Evolutionary conservation across 371 early-diverging fungal species (phyloP).

Genomic region (Apophysomyces ossiformis): DNA sequence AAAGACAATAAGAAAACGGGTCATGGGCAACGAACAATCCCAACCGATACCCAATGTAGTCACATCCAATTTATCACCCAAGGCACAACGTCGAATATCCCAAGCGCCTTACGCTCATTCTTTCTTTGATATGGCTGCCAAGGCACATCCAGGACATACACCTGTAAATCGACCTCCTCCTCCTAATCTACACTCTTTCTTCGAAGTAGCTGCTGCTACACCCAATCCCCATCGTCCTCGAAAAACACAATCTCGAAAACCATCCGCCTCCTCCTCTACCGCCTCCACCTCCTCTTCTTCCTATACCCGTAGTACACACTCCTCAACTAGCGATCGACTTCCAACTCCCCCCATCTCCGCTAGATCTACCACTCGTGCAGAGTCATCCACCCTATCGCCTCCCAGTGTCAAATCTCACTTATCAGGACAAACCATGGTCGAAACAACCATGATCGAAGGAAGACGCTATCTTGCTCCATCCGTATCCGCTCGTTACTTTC

Average conservation of each 20-base stretch:
- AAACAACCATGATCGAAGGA: constrained; percentile 17
- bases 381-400: background rate
- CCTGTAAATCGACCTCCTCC: constrained; percentile 10
- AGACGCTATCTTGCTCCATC: constrained; percentile 21
- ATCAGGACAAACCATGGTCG: background rate
- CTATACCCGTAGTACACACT: constrained; percentile 13
- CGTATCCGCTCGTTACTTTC: constrained; percentile 11
- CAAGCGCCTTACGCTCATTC: constrained; percentile 20
- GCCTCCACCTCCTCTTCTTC: background rate
- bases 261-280: constrained; percentile 1
- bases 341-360: constrained; percentile 13
- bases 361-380: background rate
- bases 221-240: constrained; percentile 7
- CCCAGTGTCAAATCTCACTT: constrained; percentile 15
- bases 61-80: constrained; percentile 20
- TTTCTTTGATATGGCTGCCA: constrained; percentile 28
- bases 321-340: constrained; percentile 9
- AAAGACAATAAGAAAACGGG: too few species aligned
- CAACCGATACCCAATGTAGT: constrained; percentile 23
- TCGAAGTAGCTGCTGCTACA: constrained; percentile 7
- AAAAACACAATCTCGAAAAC: constrained; percentile 4
- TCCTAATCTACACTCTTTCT: constrained; percentile 8
- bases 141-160: constrained; percentile 13
- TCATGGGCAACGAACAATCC: constrained; percentile 31
- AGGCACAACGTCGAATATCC: constrained; percentile 29